phyloP scores from a whole-genome alignment of 148 eudicot species.

The Oxyria digyna region DNA sequence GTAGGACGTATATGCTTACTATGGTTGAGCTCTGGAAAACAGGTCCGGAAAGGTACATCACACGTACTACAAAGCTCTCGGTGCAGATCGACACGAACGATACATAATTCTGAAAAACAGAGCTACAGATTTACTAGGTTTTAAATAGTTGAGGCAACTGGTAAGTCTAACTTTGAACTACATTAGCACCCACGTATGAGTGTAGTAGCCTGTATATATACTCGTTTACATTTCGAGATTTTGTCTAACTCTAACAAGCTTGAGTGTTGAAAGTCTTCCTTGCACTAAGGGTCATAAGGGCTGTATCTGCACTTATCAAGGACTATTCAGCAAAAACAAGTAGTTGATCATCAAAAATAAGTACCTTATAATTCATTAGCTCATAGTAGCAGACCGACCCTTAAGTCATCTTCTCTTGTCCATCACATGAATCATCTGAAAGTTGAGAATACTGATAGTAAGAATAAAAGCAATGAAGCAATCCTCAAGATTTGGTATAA shows the following conservation, averaged over 20 bases:
- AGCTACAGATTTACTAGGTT: constrained; percentile 1
- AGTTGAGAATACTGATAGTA: too few species aligned
- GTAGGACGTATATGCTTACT: too few species aligned
- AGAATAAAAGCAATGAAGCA: too few species aligned
- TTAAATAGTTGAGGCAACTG: neutral
- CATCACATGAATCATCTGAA: constrained; percentile 1
- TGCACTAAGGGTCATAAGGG: neutral
- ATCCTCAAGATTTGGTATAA: neutral
- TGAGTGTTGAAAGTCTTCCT: neutral
- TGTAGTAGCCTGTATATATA: neutral
- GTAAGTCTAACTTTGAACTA: neutral
- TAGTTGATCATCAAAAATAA: neutral
- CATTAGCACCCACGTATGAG: neutral
- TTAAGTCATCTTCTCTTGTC: constrained; percentile 7
- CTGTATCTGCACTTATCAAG: neutral
- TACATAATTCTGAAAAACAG: neutral
- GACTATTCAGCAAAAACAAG: neutral
- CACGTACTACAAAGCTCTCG: too few species aligned
- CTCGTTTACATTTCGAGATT: neutral
- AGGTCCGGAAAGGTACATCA: too few species aligned
- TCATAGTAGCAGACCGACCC: neutral
- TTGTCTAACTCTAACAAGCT: neutral
- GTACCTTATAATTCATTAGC: neutral
- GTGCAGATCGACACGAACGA: too few species aligned
- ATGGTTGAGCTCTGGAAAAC: too few species aligned